Conservation (phyloP, 352 stramenopile species). For the Peronosclerospora sorghi region DNA sequence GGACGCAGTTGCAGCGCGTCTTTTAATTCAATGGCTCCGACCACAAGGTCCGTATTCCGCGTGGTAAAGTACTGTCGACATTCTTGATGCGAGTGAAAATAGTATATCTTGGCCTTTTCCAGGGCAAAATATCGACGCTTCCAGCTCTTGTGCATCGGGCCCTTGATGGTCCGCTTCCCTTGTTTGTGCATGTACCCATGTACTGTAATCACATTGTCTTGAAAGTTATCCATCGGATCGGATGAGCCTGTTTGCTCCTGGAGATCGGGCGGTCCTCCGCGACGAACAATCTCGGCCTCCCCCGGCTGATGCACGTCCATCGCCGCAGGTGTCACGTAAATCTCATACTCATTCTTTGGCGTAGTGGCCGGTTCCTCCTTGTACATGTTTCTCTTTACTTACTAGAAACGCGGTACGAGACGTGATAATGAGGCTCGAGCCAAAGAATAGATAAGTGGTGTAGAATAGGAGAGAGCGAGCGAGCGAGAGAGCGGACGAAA, state of each 20-base stretch:
- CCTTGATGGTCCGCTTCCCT: constrained; percentile 79
- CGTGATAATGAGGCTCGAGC: constrained; percentile 14
- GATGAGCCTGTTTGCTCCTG: constrained; percentile 30
- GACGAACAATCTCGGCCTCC: constrained; percentile 53
- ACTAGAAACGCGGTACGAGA: background rate
- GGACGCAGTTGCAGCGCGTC: constrained; percentile 75
- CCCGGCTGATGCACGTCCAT: constrained; percentile 20
- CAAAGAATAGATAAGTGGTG: background rate
- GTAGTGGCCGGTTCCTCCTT: constrained; percentile 30
- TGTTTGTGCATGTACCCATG: constrained; percentile 87
- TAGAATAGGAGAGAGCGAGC: background rate
- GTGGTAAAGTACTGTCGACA: constrained; percentile 83
- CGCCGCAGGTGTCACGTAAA: constrained; percentile 53
- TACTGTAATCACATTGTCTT: constrained; percentile 82
- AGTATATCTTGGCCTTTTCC: constrained; percentile 84
- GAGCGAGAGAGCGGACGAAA: background rate
- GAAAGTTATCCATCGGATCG: constrained; percentile 23
- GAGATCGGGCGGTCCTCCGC: constrained; percentile 14
- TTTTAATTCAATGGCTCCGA: constrained; percentile 75
- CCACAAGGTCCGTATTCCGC: constrained; percentile 68
- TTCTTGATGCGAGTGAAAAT: constrained; percentile 79
- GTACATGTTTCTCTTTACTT: constrained; percentile 33
- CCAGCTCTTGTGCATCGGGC: constrained; percentile 81
- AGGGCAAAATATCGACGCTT: constrained; percentile 80
- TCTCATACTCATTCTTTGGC: constrained; percentile 43